Base-by-base conservation (phyloP, 306 rosid genomes). In the Medicago ruthenica region DNA sequence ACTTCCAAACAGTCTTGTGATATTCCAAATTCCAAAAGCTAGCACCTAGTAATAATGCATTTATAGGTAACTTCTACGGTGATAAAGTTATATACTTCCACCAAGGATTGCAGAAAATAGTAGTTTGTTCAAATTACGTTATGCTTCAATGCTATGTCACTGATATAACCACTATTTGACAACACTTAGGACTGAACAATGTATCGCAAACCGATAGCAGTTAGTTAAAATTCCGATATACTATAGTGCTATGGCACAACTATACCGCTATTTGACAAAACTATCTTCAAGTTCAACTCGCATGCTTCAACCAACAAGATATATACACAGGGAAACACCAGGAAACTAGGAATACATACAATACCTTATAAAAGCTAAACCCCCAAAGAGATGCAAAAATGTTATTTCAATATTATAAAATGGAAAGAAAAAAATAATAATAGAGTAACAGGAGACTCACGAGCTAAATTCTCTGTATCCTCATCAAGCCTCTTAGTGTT, bases 401-500 rank as follows among this genome's bases (percentile, higher is more conserved):
- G 11, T 18, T 59, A 36, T 42, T 70, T 44, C n/a, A 62, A 12
- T 6, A 11, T 34, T 18, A 62, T 24, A 54, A 70, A 59, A 81
- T 41, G 18, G 10, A 50, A 48, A 27, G 31, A 1, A 60, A 17
- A 53, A 0, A 3, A 66, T 39, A 48, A 7, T 4, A 12, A 55
- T 20, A 48, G 31, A 75, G 45, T n/a, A 53, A 31, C 11, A 1
- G 3, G 15, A 76, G 2, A 86, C 97, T 87, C 68, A 93, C 98
- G 96, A 69, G 93, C 61, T 58, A 93, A 91, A 71, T 67, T 89
- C 80, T 93, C 98, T 0, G 97, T 87, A 83, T 93, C 97, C 1
- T 93, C 97, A 74, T 93, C 98, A 10, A 93, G 83, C 88, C 89
- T 90, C 90, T 94, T 89, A 18, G 98, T 91, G 80, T 93, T 93